phyloP scores from a whole-genome alignment of 768 basidiomycete genomes.

The Pulveroboletus sp. region DNA sequence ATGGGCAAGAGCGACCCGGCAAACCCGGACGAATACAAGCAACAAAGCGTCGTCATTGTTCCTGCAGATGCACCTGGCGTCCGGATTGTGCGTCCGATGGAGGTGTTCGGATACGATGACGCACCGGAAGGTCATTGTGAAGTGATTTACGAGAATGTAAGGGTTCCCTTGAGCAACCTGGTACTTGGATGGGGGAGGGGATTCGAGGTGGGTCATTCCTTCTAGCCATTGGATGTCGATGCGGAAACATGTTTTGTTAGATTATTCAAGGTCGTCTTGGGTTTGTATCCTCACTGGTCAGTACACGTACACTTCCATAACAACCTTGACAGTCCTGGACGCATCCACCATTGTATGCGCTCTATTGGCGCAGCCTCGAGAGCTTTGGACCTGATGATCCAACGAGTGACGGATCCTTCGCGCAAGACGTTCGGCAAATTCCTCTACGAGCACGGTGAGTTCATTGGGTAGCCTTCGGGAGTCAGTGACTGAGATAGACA shows the following conservation, averaged over 20 bases:
- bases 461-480: not conserved
- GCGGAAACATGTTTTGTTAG: conserved; percentile 27
- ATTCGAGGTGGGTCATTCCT: conserved; percentile 61
- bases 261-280: conserved; percentile 96
- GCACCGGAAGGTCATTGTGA: conserved; percentile 97
- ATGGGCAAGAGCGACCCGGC: conserved; percentile 91
- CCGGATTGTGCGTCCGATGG: conserved; percentile 86
- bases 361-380: conserved; percentile 85
- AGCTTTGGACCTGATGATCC: conserved; percentile 83
- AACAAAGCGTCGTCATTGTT: conserved; percentile 95
- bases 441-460: conserved; percentile 82
- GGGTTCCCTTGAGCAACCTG: conserved; percentile 77
- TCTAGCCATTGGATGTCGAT: not conserved
- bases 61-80: conserved; percentile 84
- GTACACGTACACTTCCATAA: not conserved
- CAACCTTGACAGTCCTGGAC: conserved; percentile 63
- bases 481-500: not conserved
- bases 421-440: conserved; percentile 94
- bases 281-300: conserved; percentile 35
- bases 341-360: conserved; percentile 97
- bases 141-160: conserved; percentile 90
- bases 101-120: conserved; percentile 91
- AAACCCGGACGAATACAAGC: conserved; percentile 69
- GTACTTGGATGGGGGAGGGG: conserved; percentile 92
- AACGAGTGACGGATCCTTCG: conserved; percentile 85